Base-by-base conservation (phyloP, 192 early-diverging fungal genomes). In the Coemansia sp. region DNA sequence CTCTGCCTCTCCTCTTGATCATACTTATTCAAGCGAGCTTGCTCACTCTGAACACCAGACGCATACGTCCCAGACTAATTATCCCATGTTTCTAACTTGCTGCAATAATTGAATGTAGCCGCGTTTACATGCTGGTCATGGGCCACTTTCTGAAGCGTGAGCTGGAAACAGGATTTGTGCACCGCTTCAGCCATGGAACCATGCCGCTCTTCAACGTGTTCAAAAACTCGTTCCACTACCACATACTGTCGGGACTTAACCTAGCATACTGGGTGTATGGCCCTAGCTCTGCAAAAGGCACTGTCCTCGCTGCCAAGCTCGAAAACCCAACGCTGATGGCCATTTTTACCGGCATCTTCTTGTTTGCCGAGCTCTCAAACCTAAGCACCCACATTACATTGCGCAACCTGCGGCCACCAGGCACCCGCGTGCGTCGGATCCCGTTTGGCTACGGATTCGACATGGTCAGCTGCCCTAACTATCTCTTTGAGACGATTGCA, bases 201-300 rank as follows among this genome's bases (percentile, higher is more conserved):
- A 98, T 98, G 96, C 96, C 96, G n/a, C 82, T 95, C 63, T 54
- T 72, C n/a, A 95, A 95, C 71, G 81, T 98, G 13, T 94, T 96
- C 66, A 98, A 97, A 78, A 98, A 98, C 83, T 95, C 92, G 59
- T 85, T 86, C 43, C 95, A 98, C 72, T 98, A 98, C 82, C 94
- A 94, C 86, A 65, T 96, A 45, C 78, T 97, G 9, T 89, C 90
- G 22, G 96, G 95, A 19, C 58, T 96, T 56, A 87, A 91, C 41
- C 76, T 97, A 43, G 95, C 92, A 21, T 95, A 90, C 79, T 92
- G 90, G 84, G 72, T 96, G 37, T 97, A 98, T 85, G 86, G 89
- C 39, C 95, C 96, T 0, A 89, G 88, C 76, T 78, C 83, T 45
- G 86, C 83, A 4, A 85, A 90, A 13, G 80, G 73, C 36, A 69